Conservation (phyloP, 495 filamentous ascomycete species). For the Trichoderma asperelloides region DNA sequence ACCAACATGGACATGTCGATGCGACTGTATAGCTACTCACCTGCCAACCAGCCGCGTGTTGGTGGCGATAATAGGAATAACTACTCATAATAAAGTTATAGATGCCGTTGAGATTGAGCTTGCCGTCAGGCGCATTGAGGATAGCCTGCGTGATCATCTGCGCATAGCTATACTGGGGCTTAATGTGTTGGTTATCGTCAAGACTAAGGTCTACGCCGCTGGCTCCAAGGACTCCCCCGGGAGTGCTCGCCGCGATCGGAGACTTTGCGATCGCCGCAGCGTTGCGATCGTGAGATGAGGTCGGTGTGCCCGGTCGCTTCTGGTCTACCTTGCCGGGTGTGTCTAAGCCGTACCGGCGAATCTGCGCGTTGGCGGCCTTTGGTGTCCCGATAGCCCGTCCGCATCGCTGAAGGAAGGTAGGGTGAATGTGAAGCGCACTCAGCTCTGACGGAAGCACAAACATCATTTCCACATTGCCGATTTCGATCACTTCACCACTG, state of each 20-base stretch:
- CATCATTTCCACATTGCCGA: constrained; percentile 93
- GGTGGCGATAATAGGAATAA: constrained; percentile 85
- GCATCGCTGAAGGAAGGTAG: constrained; percentile 43
- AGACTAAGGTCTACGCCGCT: constrained; percentile 70
- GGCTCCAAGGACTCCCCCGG: constrained; percentile 33
- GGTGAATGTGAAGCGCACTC: constrained; percentile 48
- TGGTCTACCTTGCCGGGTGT: constrained; percentile 63
- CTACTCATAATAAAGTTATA: constrained; percentile 83
- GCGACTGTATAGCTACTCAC: constrained; percentile 32
- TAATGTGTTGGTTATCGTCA: constrained; percentile 76
- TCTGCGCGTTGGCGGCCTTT: constrained; percentile 6
- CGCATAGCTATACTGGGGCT: constrained; percentile 94
- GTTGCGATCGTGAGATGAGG: constrained; percentile 33
- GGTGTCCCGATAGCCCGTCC: constrained; percentile 30
- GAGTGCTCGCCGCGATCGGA: constrained; percentile 23
- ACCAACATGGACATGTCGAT: neutral
- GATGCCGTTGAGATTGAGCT: constrained; percentile 79
- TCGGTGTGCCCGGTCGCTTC: constrained; percentile 59
- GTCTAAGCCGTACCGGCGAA: constrained; percentile 28
- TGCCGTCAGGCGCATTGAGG: constrained; percentile 70
- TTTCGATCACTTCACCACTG: constrained; percentile 82
- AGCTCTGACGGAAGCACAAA: constrained; percentile 72
- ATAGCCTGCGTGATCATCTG: constrained; percentile 95
- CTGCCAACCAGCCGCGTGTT: constrained; percentile 74
- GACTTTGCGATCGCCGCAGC: constrained; percentile 30